Evolutionary conservation across 2,329 filamentous ascomycete genomes (phyloP).

Genomic region (Kalaharituber pfeilii): DNA sequence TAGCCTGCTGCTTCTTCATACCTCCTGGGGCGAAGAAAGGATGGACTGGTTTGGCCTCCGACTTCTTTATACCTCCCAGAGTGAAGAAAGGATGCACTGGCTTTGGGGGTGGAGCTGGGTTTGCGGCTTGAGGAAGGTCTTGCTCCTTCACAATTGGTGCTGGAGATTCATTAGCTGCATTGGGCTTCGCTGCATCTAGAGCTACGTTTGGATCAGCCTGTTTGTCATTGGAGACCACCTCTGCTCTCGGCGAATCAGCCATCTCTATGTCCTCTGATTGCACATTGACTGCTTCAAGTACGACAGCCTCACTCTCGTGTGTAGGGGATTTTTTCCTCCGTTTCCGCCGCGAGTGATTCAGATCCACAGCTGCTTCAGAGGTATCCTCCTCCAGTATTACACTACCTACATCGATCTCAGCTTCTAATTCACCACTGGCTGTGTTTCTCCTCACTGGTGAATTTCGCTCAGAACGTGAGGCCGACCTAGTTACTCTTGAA

Average conservation of each 20-base stretch:
- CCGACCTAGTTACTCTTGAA: background rate
- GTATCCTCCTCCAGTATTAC: background rate
- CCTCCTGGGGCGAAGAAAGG: conserved; percentile 16
- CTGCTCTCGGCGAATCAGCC: conserved; percentile 1
- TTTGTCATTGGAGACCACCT: conserved; percentile 1
- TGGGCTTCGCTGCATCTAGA: background rate
- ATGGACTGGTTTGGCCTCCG: conserved; percentile 17
- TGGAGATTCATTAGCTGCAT: no score
- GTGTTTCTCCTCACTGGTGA: no score
- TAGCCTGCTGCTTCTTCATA: conserved; percentile 14
- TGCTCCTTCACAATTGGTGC: background rate
- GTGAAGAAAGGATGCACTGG: conserved; percentile 3
- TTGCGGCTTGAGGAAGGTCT: conserved; percentile 9
- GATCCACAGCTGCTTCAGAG: background rate
- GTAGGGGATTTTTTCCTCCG: conserved; percentile 12
- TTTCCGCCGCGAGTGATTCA: conserved; percentile 9
- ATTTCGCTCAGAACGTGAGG: background rate
- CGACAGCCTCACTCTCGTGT: background rate
- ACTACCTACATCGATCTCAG: background rate
- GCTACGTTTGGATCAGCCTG: background rate
- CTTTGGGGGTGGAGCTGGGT: conserved; percentile 5
- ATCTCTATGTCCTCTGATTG: background rate
- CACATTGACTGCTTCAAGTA: background rate
- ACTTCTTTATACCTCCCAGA: conserved; percentile 16
- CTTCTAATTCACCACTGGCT: background rate